A percentile compares a stretch with the other conserved stretches of the same genome.
Evolutionary conservation across 768 basidiomycete species (phyloP).

Genomic region (Pleurotus giganteus): DNA sequence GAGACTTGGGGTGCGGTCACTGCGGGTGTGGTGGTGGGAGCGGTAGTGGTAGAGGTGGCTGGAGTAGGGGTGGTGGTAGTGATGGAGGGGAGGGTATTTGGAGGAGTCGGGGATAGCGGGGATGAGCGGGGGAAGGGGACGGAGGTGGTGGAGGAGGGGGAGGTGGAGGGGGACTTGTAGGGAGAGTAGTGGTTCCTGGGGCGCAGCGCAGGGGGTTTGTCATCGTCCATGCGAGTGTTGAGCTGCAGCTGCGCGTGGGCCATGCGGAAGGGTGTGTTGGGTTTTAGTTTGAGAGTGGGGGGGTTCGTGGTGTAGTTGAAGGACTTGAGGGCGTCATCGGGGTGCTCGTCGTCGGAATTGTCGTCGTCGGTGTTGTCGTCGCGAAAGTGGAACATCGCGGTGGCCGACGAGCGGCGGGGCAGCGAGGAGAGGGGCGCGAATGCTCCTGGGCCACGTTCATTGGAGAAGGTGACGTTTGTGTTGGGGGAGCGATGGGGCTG

Average conservation of each 20-base stretch:
- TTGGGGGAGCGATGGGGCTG: background rate
- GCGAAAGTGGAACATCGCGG: conserved; percentile 32
- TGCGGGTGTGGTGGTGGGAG: conserved; percentile 14
- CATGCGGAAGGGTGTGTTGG: conserved; percentile 16
- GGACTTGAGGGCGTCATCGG: conserved; percentile 11
- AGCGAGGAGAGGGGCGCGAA: conserved; percentile 46
- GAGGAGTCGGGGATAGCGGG: conserved; percentile 21
- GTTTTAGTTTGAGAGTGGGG: conserved; percentile 20
- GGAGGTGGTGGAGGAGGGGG: conserved; percentile 5
- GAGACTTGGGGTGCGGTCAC: conserved; percentile 31
- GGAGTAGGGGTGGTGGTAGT: conserved; percentile 18
- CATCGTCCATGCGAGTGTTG: conserved; percentile 21
- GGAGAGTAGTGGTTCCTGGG: conserved; percentile 16
- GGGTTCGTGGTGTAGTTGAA: conserved; percentile 12
- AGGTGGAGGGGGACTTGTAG: conserved; percentile 15
- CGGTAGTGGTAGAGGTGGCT: conserved; percentile 19
- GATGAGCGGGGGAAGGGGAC: conserved; percentile 44
- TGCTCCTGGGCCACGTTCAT: conserved; percentile 43
- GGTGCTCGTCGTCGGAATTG: conserved; percentile 24
- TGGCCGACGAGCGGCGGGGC: conserved; percentile 33
- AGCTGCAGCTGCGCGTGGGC: conserved; percentile 18
- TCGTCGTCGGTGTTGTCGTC: conserved; percentile 37
- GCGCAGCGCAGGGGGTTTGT: conserved; percentile 20
- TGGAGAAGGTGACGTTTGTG: conserved; percentile 19
- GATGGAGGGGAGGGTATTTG: conserved; percentile 28